Base-by-base conservation (phyloP, 306 rosid genomes). In the Astragalus membranaceus region DNA sequence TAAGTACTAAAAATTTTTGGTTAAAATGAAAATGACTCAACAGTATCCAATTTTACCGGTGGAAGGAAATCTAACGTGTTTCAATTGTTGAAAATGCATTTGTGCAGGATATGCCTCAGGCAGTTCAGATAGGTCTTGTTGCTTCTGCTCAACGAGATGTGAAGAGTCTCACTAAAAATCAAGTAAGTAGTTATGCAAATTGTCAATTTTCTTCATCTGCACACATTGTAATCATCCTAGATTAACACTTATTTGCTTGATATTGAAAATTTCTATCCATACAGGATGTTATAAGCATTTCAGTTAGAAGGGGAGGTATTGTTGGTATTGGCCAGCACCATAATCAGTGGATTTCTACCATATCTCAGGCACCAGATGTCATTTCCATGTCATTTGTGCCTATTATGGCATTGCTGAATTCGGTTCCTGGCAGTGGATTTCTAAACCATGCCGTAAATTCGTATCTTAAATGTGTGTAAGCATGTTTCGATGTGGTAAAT, bases 321-420 rank as follows among this genome's bases (percentile, higher is more conserved):
- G 90, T 88, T 77, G 30, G 30, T 26, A 26, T 3, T 26, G 30
- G 30, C 1, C 50, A 5, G 72, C 84, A 83, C 60, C 85, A 80
- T 80, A 90, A 81, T 35, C 73, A 79, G 72, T 94, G 98, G 98
- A 92, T 94, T 37, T 83, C 94, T 44, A 90, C 98, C 70, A 84
- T 94, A 83, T 73, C 92, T 48, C 74, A 81, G 68, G 84, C 81
- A 6, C 99, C 97, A 14, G 71, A 81, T 80, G 92, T 83, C 75
- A 72, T 88, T 67, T 88, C 88, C 13, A 84, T 94, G 96, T 81
- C 97, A 6, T 83, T 94, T n/a, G 92, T 88, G 67, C 97, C 99
- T 6, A 86, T 94, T 77, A 91, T 96, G 29, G 77, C 97, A 26
- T 87, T 94, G 39, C 37, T 91, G 78, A 84, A 76, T 59, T 87